A percentile compares a stretch with the other conserved stretches of the same genome.
phyloP scores from a whole-genome alignment of 345 rosid genomes.

The Erysimum cheiranthoides region DNA sequence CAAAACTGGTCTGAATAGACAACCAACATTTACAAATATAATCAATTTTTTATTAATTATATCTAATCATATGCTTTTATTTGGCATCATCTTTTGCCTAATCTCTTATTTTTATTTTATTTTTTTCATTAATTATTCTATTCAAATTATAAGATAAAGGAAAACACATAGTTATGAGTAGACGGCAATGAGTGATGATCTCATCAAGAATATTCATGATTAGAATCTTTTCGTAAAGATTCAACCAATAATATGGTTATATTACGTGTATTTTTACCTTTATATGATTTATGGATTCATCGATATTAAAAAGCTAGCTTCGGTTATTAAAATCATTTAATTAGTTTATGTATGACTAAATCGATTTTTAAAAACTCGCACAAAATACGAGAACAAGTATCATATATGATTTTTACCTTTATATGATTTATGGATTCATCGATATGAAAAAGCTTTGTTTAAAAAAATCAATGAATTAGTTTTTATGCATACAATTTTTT shows the following conservation, averaged over 20 bases:
- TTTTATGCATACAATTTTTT: no score
- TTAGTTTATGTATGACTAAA: background rate
- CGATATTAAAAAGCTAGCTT: background rate
- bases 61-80: conserved; percentile 22
- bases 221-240: conserved; percentile 28
- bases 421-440: no score
- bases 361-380: background rate
- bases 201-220: conserved; percentile 27
- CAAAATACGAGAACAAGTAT: no score
- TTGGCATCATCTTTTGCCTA: conserved; percentile 18
- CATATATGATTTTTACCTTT: no score
- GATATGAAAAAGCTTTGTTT: no score
- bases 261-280: background rate
- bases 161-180: conserved; percentile 14
- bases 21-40: conserved; percentile 16
- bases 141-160: conserved; percentile 2
- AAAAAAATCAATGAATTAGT: no score
- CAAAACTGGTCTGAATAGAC: conserved; percentile 74
- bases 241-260: background rate
- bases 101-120: background rate
- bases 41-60: background rate
- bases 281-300: background rate
- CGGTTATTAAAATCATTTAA: background rate
- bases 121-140: background rate
- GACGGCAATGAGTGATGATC: conserved; percentile 29